Evolutionary conservation across 2,329 filamentous ascomycete species (phyloP).

Genomic region (Trichoderma polysporum): DNA sequence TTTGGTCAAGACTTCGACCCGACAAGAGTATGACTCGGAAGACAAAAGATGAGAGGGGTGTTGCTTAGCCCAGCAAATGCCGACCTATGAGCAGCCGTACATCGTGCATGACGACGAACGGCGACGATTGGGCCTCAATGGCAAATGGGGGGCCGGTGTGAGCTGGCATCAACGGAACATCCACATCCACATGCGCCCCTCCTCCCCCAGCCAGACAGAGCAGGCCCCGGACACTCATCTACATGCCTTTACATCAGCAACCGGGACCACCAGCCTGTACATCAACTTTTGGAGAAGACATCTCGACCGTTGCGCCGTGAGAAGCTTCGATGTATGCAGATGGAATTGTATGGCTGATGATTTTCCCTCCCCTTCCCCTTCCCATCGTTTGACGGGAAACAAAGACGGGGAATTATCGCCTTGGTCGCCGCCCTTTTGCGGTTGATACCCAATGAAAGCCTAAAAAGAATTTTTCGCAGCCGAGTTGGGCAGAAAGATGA

Average conservation of each 20-base stretch:
- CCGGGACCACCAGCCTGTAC: background rate
- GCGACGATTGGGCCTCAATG: slow-evolving; percentile 22
- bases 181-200: slow-evolving; percentile 15
- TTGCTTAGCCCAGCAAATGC: background rate
- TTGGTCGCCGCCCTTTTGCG: background rate
- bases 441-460: slow-evolving; percentile 18
- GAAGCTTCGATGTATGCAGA: background rate
- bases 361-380: background rate
- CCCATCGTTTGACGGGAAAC: background rate
- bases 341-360: background rate
- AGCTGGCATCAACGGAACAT: slow-evolving; percentile 18
- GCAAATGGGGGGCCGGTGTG: slow-evolving; percentile 7
- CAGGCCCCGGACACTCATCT: background rate
- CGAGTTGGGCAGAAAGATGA: slow-evolving; percentile 4
- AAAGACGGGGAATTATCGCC: background rate
- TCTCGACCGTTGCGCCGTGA: background rate
- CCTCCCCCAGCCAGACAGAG: background rate
- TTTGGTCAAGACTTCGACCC: background rate
- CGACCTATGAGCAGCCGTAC: background rate
- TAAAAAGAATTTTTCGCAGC: background rate
- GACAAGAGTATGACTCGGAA: slow-evolving; percentile 9
- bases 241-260: background rate
- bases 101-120: slow-evolving; percentile 19
- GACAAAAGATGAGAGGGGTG: background rate
- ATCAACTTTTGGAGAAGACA: background rate